Base-by-base conservation (phyloP, 2,329 filamentous ascomycete species). In the Passalora sequoiae region DNA sequence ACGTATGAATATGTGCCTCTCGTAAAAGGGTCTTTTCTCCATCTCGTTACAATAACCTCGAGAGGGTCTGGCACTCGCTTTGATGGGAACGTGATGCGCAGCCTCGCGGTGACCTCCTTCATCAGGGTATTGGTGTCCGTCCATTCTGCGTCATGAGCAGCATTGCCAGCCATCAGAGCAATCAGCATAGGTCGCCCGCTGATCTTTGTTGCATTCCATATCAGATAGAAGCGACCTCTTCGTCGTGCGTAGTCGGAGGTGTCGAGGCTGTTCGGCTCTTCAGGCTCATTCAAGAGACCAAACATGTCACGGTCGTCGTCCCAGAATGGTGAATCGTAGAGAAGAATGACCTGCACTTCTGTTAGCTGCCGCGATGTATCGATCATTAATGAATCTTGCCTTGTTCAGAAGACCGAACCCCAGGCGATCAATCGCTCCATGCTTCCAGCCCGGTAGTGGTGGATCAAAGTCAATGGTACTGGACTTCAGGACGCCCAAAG, bases 351-450 rank as follows among this genome's bases (percentile, higher is more conserved):
- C 71, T 75, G 31, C 8, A 17, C 12, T 30, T 21, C 20, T 15
- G 32, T 58, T 28, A 60, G 54, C 19, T 25, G n/a, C n/a, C n/a
- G n/a, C n/a, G n/a, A n/a, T n/a, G n/a, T n/a, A n/a, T n/a, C n/a
- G n/a, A n/a, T n/a, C 9, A n/a, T 20, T 4, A n/a, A 41, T 6
- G 12, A 27, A 27, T 44, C 49, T 25, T 51, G 72, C 84, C 67
- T 98, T 98, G 72, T 98, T 98, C 55, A 98, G 74, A 31, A 95
- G 77, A 0, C 94, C 94, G 60, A 91, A 98, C 1, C 92, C 94
- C 51, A 98, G 78, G 13, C 91, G 82, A 28, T 79, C 71, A 50
- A 98, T 89, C 20, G 86, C 83, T 20, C 80, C 84, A 13, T 72
- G 70, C 66, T 98, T 98, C 84, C 87, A 94, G 0, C 80, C 69